Evolutionary conservation across 805 yeast species (phyloP).

Genomic region (Pichia paraexigua): DNA sequence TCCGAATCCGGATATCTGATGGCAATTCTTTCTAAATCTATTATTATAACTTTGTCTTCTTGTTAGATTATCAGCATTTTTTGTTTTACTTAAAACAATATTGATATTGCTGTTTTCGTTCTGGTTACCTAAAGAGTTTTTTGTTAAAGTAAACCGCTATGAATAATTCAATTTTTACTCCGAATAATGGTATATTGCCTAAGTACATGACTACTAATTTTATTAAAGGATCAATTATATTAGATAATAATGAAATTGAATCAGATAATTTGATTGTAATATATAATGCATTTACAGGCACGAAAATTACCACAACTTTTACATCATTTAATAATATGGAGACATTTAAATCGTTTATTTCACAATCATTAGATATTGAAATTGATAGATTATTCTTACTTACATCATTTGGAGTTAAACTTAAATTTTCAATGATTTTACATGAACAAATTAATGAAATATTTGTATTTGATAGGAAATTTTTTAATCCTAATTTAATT

Average conservation of each 20-base stretch:
- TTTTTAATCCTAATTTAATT: constrained; percentile 31
- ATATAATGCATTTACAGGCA: constrained; percentile 41
- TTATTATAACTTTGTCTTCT: neutral
- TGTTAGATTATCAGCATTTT: neutral
- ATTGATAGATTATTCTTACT: constrained; percentile 39
- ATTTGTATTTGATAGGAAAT: constrained; percentile 55
- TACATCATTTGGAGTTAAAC: constrained; percentile 57
- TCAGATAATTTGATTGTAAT: constrained; percentile 20
- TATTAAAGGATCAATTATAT: neutral
- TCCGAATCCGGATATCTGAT: neutral
- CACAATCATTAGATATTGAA: constrained; percentile 35
- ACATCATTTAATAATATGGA: constrained; percentile 35
- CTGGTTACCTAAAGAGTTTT: neutral
- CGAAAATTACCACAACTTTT: constrained; percentile 27
- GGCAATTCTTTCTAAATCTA: neutral
- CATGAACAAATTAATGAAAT: constrained; percentile 45
- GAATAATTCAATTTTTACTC: constrained; percentile 3
- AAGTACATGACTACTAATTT: constrained; percentile 21
- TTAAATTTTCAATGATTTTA: constrained; percentile 43
- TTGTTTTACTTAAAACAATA: neutral
- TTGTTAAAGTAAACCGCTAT: neutral
- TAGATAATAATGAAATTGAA: constrained; percentile 8
- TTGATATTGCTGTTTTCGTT: too few relatives aligned
- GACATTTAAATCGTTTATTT: constrained; percentile 34
- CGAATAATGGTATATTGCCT: constrained; percentile 10